phyloP scores from a whole-genome alignment of 176 grass and related monocot species.

The Eleusine indica region DNA sequence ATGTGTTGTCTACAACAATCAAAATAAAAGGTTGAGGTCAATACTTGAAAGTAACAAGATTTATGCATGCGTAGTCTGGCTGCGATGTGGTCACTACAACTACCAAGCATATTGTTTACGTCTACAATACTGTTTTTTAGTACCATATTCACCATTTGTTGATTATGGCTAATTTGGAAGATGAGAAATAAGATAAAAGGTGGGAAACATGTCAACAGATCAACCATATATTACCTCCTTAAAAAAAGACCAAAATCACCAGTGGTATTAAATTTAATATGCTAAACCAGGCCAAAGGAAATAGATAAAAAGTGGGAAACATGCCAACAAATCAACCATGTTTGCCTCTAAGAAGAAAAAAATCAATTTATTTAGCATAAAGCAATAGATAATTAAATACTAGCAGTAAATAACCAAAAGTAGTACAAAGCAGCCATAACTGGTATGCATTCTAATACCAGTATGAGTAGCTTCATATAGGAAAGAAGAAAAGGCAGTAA shows the following conservation, averaged over 20 bases:
- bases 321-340: not conserved
- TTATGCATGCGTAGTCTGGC: not conserved
- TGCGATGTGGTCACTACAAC: not conserved
- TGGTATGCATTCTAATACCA: not conserved
- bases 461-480: not conserved
- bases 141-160: not conserved
- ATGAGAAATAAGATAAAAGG: not conserved
- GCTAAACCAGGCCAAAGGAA: not conserved
- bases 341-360: not conserved
- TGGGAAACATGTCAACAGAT: not conserved
- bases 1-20: slow-evolving; percentile 71
- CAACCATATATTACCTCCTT: not conserved
- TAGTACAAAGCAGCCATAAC: not conserved
- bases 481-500: not conserved
- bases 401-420: not conserved
- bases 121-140: not conserved
- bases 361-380: not conserved
- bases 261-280: not conserved
- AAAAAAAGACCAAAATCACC: not conserved
- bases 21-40: slow-evolving; percentile 6
- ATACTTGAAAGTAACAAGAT: not conserved
- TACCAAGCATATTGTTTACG: not conserved
- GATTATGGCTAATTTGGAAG: not conserved
- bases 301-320: not conserved
- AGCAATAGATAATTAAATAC: not conserved